These are phyloP conservation scores for Coemansia sp. DNA, from an alignment of 192 early-diverging fungal genomes.

Conservation along the genomic window DNA sequence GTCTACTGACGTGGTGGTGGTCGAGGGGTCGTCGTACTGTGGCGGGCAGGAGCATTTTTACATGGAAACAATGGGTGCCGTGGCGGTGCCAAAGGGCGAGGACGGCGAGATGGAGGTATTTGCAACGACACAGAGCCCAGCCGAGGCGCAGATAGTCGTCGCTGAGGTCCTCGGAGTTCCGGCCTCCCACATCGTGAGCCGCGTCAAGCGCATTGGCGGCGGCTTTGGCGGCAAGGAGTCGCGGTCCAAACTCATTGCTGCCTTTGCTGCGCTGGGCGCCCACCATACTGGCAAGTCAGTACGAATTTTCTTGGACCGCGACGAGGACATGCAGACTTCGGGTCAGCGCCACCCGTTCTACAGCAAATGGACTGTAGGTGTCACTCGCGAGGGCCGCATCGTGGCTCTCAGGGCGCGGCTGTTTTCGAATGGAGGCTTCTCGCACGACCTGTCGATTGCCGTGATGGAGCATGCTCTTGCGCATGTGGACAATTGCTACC, in stretches of 20 bases:
- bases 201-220: slow-evolving; percentile 83
- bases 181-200: slow-evolving; percentile 65
- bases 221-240: slow-evolving; percentile 83
- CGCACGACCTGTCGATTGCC: slow-evolving; percentile 60
- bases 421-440: slow-evolving; percentile 66
- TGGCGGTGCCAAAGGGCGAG: slow-evolving; percentile 70
- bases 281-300: slow-evolving; percentile 65
- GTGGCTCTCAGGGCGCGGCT: slow-evolving; percentile 59
- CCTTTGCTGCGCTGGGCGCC: slow-evolving; percentile 67
- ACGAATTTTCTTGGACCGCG: slow-evolving; percentile 74
- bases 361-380: slow-evolving; percentile 73
- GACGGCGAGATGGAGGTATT: slow-evolving; percentile 80
- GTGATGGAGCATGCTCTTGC: slow-evolving; percentile 74
- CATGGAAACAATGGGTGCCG: slow-evolving; percentile 70
- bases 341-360: slow-evolving; percentile 80
- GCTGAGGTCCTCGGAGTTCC: slow-evolving; percentile 72
- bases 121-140: slow-evolving; percentile 74
- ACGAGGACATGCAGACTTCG: slow-evolving; percentile 77
- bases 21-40: slow-evolving; percentile 58
- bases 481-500: slow-evolving; percentile 79
- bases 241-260: slow-evolving; percentile 62
- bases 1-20: slow-evolving; percentile 53
- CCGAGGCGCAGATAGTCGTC: slow-evolving; percentile 66
- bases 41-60: slow-evolving; percentile 84
- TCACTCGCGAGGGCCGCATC: slow-evolving; percentile 64